Conservation (phyloP, 306 rosid species). For the Castanea mollissima region DNA sequence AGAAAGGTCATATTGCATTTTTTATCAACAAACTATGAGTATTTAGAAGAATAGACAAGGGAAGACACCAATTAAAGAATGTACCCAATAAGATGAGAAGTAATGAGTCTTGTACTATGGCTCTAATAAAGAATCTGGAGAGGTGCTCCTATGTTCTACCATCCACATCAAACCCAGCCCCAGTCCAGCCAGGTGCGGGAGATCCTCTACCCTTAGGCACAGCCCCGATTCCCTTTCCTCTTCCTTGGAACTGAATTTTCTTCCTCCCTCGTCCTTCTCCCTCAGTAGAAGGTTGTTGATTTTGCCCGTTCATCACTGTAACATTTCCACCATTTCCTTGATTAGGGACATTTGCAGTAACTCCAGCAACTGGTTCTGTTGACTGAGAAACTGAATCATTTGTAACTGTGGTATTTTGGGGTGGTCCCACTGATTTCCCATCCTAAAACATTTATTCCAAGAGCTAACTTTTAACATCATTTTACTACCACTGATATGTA, state of each 20-base stretch:
- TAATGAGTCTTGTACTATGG: conserved; percentile 15
- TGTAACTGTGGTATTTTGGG: conserved; percentile 34
- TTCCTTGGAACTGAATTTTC: conserved; percentile 65
- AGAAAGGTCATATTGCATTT: conserved; percentile 19
- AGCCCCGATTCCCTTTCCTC: conserved; percentile 88
- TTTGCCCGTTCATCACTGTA: conserved; percentile 40
- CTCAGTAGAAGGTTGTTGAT: conserved; percentile 46
- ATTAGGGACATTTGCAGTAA: conserved; percentile 29
- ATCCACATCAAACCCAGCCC: conserved; percentile 89
- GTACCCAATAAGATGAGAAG: conserved; percentile 20
- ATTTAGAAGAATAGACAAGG: conserved; percentile 10
- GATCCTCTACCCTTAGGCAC: conserved; percentile 72
- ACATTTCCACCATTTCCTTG: conserved; percentile 44
- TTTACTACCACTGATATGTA: background rate
- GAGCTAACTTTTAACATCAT: conserved; percentile 7
- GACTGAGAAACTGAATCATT: conserved; percentile 41
- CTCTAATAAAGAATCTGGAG: conserved; percentile 13
- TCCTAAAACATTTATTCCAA: conserved; percentile 48
- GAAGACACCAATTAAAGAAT: conserved; percentile 24
- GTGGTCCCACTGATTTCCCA: conserved; percentile 37
- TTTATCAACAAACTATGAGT: conserved; percentile 5
- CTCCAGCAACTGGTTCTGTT: conserved; percentile 38
- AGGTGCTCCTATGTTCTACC: conserved; percentile 41
- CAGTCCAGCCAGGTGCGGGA: conserved; percentile 80
- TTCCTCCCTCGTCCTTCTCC: conserved; percentile 68